A percentile compares a stretch with the other conserved stretches of the same genome.
Conservation (phyloP, 371 early-diverging fungal species). For the Nematocida major region DNA sequence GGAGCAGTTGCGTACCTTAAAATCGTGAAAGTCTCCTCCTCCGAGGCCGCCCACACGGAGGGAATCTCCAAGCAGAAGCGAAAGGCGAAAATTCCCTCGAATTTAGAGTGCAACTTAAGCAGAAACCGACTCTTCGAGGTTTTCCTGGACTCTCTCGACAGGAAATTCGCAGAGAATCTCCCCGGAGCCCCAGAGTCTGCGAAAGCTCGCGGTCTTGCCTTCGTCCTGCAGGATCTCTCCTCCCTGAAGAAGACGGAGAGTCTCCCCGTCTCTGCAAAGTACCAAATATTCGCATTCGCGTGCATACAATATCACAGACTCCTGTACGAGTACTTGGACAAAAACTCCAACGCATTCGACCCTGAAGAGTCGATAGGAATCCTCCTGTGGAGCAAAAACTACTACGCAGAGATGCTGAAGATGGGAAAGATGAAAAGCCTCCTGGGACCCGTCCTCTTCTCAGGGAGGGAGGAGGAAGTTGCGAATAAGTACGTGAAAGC, state of each 20-base stretch:
- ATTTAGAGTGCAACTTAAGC: background rate
- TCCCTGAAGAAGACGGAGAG: constrained; percentile 11
- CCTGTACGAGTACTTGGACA: constrained; percentile 41
- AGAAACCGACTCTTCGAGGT: constrained; percentile 28
- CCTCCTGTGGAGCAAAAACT: constrained; percentile 33
- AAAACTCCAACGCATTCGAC: constrained; percentile 20
- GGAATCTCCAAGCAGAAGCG: too few species aligned
- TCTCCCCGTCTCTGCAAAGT: background rate
- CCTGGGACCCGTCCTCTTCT: constrained; percentile 41
- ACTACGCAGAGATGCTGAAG: constrained; percentile 39
- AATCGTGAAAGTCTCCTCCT: constrained; percentile 4
- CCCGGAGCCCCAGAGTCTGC: background rate
- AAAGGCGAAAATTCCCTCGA: background rate
- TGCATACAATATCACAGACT: constrained; percentile 38
- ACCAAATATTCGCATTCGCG: constrained; percentile 42
- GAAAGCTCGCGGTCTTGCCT: constrained; percentile 1
- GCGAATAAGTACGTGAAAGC: constrained; percentile 59
- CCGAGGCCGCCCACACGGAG: background rate
- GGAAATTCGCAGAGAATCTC: constrained; percentile 23
- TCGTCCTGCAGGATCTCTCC: constrained; percentile 1
- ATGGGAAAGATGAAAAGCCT: constrained; percentile 19
- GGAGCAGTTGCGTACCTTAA: constrained; percentile 15
- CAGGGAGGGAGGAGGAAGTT: constrained; percentile 54
- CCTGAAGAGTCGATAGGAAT: constrained; percentile 42
- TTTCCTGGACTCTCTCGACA: constrained; percentile 27